Evolutionary conservation across 1,139 yeast genomes (phyloP), one percentile per base, ranked within the genome.

Genomic region (Hansenula anomala): DNA sequence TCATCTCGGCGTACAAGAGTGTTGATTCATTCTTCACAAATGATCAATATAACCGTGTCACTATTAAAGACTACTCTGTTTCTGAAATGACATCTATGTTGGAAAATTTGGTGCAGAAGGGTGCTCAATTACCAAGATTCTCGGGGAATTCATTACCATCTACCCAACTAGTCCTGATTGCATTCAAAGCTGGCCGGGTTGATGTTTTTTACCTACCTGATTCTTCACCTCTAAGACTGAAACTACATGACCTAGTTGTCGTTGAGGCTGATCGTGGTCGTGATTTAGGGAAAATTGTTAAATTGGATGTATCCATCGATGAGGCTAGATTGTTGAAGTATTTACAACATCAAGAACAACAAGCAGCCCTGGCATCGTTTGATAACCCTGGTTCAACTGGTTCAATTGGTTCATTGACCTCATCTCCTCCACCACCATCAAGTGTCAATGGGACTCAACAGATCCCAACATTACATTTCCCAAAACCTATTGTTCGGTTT

Each of bases 211-310:
- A 81, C 54, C 62, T 83, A 19, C 82, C 90, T 14, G 68, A 64
- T 34, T 59, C 60, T 43, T 65, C 80, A 17, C 72, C 75, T 39
- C 64, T 83, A 39, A 64, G 60, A 25, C 70, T 88, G 43, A 69
- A 73, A 39, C 62, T 76, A 19, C 87, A 86, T 24, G 97, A 89
- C 58, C 70, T 90, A 57, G 96, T 92, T 13, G 80, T 90, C 51
- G 97, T 90, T 23, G 97, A 92, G 58, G 98, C 97, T 11, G 98
- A 92, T 59, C 73, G 98, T 36, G 98, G 98, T 30, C 71, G 84
- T 37, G 98, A 92, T 64, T 67, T 92, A 49, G 98, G 97, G 25
- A 77, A 81, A 54, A 77, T 92, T 37, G 76, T 81, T 28, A 78
- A 78, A 49, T 67, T 84, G 50, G 73, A 76, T 45, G 77, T 90